Base-by-base conservation (phyloP, 495 filamentous ascomycete genomes). In the Monascus purpureus region DNA sequence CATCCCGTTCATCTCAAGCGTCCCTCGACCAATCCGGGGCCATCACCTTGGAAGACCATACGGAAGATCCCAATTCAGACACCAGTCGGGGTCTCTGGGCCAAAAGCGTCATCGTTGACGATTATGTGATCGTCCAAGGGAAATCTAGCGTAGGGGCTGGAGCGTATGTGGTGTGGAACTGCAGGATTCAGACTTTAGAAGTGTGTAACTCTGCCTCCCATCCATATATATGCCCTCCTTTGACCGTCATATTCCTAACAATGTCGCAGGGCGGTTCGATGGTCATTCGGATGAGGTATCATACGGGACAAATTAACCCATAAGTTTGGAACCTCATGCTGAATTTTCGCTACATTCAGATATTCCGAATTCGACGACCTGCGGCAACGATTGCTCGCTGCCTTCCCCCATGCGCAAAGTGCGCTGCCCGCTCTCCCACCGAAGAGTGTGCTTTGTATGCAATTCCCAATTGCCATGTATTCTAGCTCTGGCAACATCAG, bases 81-180 rank as follows among this genome's bases (percentile, higher is more conserved):
- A 67, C 70, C 4, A 72, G 61, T 39, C 68, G 67, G 11, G 70
- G 70, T 2, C 54, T 80, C 17, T 84, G 79, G 79, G 79, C 79
- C 3, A 63, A 60, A 29, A 71, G 66, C 36, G 77, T 79, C 13
- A 50, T 63, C 2, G 70, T 84, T 28, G 70, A 80, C 32, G 77
- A 80, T 44, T 67, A 80, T 56, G 63, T 68, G 20, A 58, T 82
- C 37, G 67, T 84, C 28, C 62, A 67, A 37, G 79, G 60, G 25
- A 63, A 67, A 43, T 72, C 67, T 4, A 72, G 72, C 7, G 61
- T 80, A 12, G 79, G 79, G 2, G 65, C 74, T n/a, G 79, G 79
- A 2, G 65, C 74, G 0, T 84, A 82, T 52, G 75, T 82, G 15
- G 75, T 80, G 12, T 84, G 79, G 79, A 77, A 75, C 48, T 80